Base-by-base conservation (phyloP, 139 green algal genomes). In the Picochlorum costavermella region DNA sequence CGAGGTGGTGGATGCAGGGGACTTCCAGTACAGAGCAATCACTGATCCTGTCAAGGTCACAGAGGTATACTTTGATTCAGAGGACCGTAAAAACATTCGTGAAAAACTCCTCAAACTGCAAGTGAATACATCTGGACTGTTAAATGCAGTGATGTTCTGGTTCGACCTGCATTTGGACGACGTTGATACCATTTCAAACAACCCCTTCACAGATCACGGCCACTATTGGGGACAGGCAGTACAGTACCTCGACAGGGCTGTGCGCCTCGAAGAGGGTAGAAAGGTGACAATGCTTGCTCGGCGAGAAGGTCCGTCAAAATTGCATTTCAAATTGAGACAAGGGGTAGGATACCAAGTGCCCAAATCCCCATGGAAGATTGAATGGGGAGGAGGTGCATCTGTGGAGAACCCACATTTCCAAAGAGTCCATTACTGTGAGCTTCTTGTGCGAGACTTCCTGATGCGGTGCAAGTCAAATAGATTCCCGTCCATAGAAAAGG, bases 321-420 rank as follows among this genome's bases (percentile, higher is more conserved):
- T 84, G 4, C 58, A 64, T 14, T 84, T 87, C 60, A 53, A 37
- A 40, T 73, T 87, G 67, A 70, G 74, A 9, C 64, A 69, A 33
- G 82, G 85, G 4, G 62, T 86, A 48, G 85, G 85, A 9, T 60
- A 70, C 46, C 65, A 25, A 4, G 84, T 87, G 50, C 68, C 44
- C 1, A 67, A 74, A 6, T 43, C 84, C n/a, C 85, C 85, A 2
- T 92, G 79, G 81, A 84, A 82, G 65, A 72, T 87, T 12, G 80
- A 90, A 71, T 95, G 87, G 88, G 88, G 88, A 28, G 88, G 88
- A 25, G 88, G 88, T 2, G 70, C 87, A 0, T 89, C 78, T 1
- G 69, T 93, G 2, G 88, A 95, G 73, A 92, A 88, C 60, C 88
- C 88, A 0, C 88, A 95, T 75, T 81, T 76, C 56, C 88, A 95